A percentile compares a stretch with the other conserved stretches of the same genome.
Evolutionary conservation across 495 filamentous ascomycete genomes (phyloP).

Genomic region (Aspergillus wentii): DNA sequence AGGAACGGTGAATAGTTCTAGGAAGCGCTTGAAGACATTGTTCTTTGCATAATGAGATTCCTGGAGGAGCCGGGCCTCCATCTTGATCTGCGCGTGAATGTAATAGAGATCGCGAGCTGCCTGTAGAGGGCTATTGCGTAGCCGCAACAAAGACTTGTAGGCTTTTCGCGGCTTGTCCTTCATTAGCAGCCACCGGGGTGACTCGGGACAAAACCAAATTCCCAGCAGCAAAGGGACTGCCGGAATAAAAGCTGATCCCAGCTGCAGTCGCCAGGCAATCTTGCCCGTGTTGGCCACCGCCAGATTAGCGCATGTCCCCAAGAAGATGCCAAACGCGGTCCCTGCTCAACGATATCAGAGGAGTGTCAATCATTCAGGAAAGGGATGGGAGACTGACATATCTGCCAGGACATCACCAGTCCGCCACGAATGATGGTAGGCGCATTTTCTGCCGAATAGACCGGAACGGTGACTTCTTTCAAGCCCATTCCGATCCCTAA

Average conservation of each 20-base stretch:
- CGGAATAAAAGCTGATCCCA: slow-evolving; percentile 75
- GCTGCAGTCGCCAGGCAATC: slow-evolving; percentile 71
- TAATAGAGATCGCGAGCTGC: slow-evolving; percentile 75
- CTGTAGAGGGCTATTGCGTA: slow-evolving; percentile 62
- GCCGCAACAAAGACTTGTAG: slow-evolving; percentile 52
- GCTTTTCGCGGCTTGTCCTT: slow-evolving; percentile 60
- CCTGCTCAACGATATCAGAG: slow-evolving; percentile 25
- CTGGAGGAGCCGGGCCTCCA: slow-evolving; percentile 28
- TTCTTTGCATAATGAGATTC: no score
- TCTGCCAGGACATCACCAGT: slow-evolving; percentile 82
- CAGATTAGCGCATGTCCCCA: slow-evolving; percentile 68
- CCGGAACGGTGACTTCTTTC: slow-evolving; percentile 55
- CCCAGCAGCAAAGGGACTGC: slow-evolving; percentile 61
- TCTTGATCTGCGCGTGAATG: slow-evolving; percentile 56
- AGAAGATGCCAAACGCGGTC: slow-evolving; percentile 77
- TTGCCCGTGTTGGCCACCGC: slow-evolving; percentile 50
- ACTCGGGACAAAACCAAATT: slow-evolving; percentile 63
- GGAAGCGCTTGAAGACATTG: slow-evolving; percentile 43
- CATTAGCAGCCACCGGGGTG: slow-evolving; percentile 53
- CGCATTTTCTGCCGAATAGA: slow-evolving; percentile 73
- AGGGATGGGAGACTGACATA: no score
- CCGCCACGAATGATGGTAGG: slow-evolving; percentile 71
- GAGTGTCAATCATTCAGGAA: no score
- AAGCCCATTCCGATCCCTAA: slow-evolving; percentile 70
- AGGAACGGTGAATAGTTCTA: slow-evolving; percentile 53